Conservation (phyloP, 75 land plant genomes). For the Chamaecyparis obtusa region DNA sequence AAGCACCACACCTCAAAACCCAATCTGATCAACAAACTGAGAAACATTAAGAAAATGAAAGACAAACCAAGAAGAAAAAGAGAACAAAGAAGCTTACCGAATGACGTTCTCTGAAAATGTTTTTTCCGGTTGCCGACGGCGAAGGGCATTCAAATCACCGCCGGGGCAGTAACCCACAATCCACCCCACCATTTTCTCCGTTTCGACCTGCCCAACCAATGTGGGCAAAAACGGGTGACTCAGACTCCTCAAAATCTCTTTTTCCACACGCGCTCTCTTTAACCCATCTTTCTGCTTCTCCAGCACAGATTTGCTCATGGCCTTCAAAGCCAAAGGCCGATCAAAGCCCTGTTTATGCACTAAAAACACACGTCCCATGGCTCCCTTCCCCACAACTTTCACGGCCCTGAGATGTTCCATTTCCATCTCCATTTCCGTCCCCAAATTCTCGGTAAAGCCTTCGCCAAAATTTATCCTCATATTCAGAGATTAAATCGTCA, state of each 20-base stretch:
- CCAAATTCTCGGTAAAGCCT: not conserved
- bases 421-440: not conserved
- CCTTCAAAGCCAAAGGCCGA: constrained; percentile 46
- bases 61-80: not conserved
- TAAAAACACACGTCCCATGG: constrained; percentile 58
- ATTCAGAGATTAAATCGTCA: no score
- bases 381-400: constrained; percentile 52
- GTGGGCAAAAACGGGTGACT: constrained; percentile 57
- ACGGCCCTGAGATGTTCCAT: constrained; percentile 19
- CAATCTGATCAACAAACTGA: no score
- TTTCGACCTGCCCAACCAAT: constrained; percentile 49
- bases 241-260: constrained; percentile 25
- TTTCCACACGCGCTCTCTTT: constrained; percentile 36
- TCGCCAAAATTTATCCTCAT: not conserved
- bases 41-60: not conserved
- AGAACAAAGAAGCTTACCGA: not conserved
- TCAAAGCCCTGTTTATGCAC: constrained; percentile 1
- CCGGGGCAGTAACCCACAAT: constrained; percentile 82
- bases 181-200: constrained; percentile 44
- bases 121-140: constrained; percentile 59
- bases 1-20: no score
- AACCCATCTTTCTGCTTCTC: constrained; percentile 6
- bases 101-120: constrained; percentile 60
- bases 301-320: constrained; percentile 27
- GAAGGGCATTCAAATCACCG: constrained; percentile 76